Percentiles rank a stretch among this genome's conserved stretches.
Evolutionary conservation across 139 green algal species (phyloP).

Genomic region (Chlamydomonas applanata): DNA sequence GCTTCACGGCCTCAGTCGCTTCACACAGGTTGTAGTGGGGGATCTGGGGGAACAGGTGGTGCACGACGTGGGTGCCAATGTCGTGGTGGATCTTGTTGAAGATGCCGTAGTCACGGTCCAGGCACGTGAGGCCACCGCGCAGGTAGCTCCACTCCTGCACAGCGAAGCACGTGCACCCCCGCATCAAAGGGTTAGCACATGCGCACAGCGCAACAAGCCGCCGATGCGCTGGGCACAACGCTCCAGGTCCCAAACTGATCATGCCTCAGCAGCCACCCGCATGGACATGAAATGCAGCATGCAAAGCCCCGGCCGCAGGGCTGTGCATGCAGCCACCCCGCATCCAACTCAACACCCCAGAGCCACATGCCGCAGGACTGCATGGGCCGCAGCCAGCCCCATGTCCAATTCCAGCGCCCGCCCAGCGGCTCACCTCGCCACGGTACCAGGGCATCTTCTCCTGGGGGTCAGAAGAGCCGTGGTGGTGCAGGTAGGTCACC

Average conservation of each 20-base stretch:
- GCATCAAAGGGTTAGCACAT: too few relatives aligned
- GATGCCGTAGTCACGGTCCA: constrained; percentile 95
- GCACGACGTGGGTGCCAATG: constrained; percentile 94
- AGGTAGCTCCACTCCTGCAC: constrained; percentile 91
- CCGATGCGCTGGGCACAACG: too few relatives aligned
- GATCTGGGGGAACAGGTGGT: constrained; percentile 95
- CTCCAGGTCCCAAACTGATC: too few relatives aligned
- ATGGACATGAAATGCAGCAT: too few relatives aligned
- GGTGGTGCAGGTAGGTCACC: constrained; percentile 96
- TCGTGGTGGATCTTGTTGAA: constrained; percentile 98
- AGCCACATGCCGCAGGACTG: too few relatives aligned
- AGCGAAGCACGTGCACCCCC: neutral
- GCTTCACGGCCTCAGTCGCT: constrained; percentile 90
- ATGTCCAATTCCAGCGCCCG: too few relatives aligned
- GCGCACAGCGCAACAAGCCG: too few relatives aligned
- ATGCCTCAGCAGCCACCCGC: too few relatives aligned
- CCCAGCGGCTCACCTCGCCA: constrained; percentile 42
- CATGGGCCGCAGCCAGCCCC: too few relatives aligned
- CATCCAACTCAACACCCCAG: too few relatives aligned
- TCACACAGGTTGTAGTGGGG: constrained; percentile 92
- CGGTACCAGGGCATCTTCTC: constrained; percentile 93
- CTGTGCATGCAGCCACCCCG: too few relatives aligned
- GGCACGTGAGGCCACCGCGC: constrained; percentile 85
- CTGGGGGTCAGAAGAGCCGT: constrained; percentile 67
- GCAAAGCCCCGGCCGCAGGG: too few relatives aligned